Conservation (phyloP, 176 grass and related monocot genomes). For the Ensete glaucum region DNA sequence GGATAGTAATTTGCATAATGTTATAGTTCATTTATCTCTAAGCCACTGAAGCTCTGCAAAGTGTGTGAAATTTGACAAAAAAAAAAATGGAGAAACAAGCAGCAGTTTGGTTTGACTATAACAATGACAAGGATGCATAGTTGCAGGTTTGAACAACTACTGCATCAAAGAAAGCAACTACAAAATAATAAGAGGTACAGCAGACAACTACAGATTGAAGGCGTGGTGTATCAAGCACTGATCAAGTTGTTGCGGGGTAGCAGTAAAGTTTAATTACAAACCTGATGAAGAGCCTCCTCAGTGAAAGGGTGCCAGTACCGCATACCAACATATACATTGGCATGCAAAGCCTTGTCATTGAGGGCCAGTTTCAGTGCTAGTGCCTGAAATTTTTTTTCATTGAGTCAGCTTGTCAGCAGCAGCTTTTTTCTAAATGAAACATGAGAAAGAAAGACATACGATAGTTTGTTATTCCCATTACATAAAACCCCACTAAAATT, state of each 20-base stretch:
- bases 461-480: not conserved
- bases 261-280: slow-evolving; percentile 9
- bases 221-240: not conserved
- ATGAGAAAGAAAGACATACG: not conserved
- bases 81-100: not conserved
- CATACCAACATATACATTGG: slow-evolving; percentile 93
- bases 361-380: slow-evolving; percentile 67
- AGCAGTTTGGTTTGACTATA: not conserved
- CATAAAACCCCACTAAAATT: not conserved
- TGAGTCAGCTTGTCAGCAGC: not conserved
- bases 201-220: not conserved
- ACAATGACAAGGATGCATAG: not conserved
- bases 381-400: slow-evolving; percentile 38
- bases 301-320: slow-evolving; percentile 96
- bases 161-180: not conserved
- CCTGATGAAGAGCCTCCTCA: slow-evolving; percentile 91
- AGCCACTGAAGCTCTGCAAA: no score
- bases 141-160: not conserved
- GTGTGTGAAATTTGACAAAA: no score
- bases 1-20: no score
- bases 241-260: no score
- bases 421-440: not conserved
- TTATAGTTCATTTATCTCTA: no score
- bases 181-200: not conserved
- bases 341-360: slow-evolving; percentile 55